Percentiles rank a stretch among this genome's conserved stretches.
Conservation (phyloP, 2,329 filamentous ascomycete species). For the Septoria linicola region DNA sequence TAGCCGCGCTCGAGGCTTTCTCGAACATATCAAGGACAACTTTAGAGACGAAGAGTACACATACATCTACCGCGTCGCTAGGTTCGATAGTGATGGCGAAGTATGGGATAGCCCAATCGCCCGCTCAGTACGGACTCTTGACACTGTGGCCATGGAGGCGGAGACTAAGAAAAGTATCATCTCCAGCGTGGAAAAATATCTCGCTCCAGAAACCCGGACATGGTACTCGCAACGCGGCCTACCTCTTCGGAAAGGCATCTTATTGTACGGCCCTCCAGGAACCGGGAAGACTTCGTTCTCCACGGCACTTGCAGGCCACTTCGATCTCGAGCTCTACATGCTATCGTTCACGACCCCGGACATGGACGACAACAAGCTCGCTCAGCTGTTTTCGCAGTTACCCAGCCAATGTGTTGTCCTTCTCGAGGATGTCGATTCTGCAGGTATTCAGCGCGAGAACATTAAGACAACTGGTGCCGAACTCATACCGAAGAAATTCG, state of each 20-base stretch:
- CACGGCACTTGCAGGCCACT: constrained; percentile 91
- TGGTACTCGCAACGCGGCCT: constrained; percentile 83
- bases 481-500: constrained; percentile 39
- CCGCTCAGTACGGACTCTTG: constrained; percentile 67
- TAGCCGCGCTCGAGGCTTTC: constrained; percentile 38
- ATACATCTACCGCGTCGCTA: constrained; percentile 22
- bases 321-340: constrained; percentile 92
- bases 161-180: constrained; percentile 64
- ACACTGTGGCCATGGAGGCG: constrained; percentile 69
- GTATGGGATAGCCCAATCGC: constrained; percentile 41
- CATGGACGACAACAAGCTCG: constrained; percentile 94
- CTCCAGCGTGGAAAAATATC: constrained; percentile 70
- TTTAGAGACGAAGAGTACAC: constrained; percentile 29
- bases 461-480: constrained; percentile 12
- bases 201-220: constrained; percentile 65
- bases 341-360: constrained; percentile 94
- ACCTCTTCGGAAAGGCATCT: constrained; percentile 80
- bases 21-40: constrained; percentile 49
- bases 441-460: constrained; percentile 93
- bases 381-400: constrained; percentile 96
- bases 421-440: constrained; percentile 94
- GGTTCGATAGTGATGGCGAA: constrained; percentile 20
- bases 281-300: constrained; percentile 97
- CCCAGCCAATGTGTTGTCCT: constrained; percentile 98
- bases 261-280: constrained; percentile 92